Evolutionary conservation across 2,329 filamentous ascomycete species (phyloP).

Genomic region (Emmonsia crescens): DNA sequence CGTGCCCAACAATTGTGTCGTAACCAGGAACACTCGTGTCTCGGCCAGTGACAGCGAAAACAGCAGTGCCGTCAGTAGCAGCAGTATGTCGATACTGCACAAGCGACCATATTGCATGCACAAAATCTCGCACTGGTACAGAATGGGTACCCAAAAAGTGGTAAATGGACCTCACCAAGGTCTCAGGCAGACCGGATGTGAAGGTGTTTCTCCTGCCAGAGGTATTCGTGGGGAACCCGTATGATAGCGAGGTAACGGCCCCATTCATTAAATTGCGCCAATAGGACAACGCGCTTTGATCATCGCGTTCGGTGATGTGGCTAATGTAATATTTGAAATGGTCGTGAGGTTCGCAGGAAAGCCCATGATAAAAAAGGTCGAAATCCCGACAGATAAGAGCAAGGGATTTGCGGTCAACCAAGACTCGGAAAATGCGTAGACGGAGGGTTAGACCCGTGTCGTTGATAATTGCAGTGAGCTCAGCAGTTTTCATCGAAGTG

Average conservation of each 20-base stretch:
- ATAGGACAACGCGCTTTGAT: not conserved
- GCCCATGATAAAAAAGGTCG: slow-evolving; percentile 3
- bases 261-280: slow-evolving; percentile 3
- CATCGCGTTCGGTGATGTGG: not conserved
- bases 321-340: not conserved
- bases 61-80: not conserved
- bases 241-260: not conserved
- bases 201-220: not conserved
- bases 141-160: not conserved
- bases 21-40: not conserved
- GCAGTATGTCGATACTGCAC: not conserved
- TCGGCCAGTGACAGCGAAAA: not conserved
- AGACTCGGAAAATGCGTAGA: not conserved
- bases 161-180: not conserved
- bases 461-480: not conserved
- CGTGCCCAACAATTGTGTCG: not conserved
- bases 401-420: slow-evolving; percentile 3
- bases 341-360: slow-evolving; percentile 2
- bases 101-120: not conserved
- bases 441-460: not conserved
- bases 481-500: not conserved
- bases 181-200: not conserved
- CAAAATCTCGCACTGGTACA: not conserved
- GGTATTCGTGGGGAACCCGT: not conserved
- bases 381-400: slow-evolving; percentile 1